Evolutionary conservation across 108 stramenopile genomes (phyloP).

Genomic region (Schizochytrium sp.): DNA sequence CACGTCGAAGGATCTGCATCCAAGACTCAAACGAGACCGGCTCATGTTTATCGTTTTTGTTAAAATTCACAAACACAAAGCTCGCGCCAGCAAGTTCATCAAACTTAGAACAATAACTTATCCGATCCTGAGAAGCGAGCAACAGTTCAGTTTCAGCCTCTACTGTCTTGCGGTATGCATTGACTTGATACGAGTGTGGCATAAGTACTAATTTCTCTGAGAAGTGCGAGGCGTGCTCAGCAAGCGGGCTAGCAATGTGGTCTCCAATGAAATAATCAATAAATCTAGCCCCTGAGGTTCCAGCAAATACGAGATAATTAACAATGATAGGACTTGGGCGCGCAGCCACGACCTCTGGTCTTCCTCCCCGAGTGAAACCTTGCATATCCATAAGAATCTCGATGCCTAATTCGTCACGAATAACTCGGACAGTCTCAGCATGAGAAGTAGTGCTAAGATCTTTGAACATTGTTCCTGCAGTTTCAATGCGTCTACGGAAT

Average conservation of each 20-base stretch:
- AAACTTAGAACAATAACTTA: not conserved
- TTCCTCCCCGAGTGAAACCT: slow-evolving; percentile 73
- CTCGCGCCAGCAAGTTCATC: not conserved
- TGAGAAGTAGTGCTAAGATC: slow-evolving; percentile 60
- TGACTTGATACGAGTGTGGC: slow-evolving; percentile 74
- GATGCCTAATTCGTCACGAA: slow-evolving; percentile 48
- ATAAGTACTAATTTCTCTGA: slow-evolving; percentile 71
- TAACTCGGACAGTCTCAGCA: slow-evolving; percentile 56
- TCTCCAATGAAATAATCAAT: slow-evolving; percentile 73
- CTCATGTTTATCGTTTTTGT: slow-evolving; percentile 75
- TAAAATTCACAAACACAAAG: slow-evolving; percentile 74
- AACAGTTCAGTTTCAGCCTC: not conserved
- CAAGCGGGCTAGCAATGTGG: slow-evolving; percentile 61
- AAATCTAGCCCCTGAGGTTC: slow-evolving; percentile 74
- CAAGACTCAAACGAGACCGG: slow-evolving; percentile 69
- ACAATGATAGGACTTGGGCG: slow-evolving; percentile 72
- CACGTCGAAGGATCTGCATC: slow-evolving; percentile 69
- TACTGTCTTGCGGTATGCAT: slow-evolving; percentile 63
- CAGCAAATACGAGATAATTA: slow-evolving; percentile 76
- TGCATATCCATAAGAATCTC: slow-evolving; percentile 75
- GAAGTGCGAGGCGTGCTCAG: slow-evolving; percentile 65
- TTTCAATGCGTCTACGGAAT: slow-evolving; percentile 60
- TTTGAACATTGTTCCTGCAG: slow-evolving; percentile 60
- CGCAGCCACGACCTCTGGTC: slow-evolving; percentile 66
- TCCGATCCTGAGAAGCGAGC: not conserved